These are phyloP conservation scores for Ceratobasidium sp. DNA, from an alignment of 1,284 basidiomycete genomes.

Conservation along the genomic window DNA sequence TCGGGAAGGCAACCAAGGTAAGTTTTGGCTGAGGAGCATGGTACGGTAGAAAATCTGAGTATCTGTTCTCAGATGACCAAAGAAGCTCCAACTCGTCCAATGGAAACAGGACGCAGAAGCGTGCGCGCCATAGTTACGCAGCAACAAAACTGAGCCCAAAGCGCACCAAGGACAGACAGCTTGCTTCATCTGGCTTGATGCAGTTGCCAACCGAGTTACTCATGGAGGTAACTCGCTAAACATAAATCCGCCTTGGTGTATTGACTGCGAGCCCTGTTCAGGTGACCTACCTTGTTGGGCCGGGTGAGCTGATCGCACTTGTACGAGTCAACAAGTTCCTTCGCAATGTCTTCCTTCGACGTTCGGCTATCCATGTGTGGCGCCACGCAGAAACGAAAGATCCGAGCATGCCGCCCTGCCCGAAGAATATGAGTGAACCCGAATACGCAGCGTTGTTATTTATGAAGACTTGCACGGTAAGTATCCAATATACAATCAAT, in stretches of 20 bases:
- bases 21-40: not conserved
- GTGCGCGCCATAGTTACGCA: not conserved
- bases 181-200: not conserved
- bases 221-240: not conserved
- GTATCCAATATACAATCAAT: not conserved
- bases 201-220: not conserved
- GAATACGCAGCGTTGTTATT: constrained; percentile 20
- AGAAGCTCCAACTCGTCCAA: not conserved
- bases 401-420: not conserved
- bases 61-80: not conserved
- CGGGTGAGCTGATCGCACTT: constrained; percentile 11
- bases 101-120: no score
- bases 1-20: not conserved
- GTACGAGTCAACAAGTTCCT: constrained; percentile 1
- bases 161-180: not conserved
- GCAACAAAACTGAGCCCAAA: not conserved
- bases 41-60: not conserved
- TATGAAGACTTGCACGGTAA: constrained; percentile 1
- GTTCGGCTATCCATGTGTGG: constrained; percentile 7
- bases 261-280: not conserved
- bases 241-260: not conserved
- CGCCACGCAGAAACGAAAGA: not conserved
- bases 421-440: not conserved
- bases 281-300: not conserved
- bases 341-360: not conserved